These are phyloP conservation scores for Gracilaria domingensis DNA, from an alignment of 23 red algal species.

Conservation along the genomic window DNA sequence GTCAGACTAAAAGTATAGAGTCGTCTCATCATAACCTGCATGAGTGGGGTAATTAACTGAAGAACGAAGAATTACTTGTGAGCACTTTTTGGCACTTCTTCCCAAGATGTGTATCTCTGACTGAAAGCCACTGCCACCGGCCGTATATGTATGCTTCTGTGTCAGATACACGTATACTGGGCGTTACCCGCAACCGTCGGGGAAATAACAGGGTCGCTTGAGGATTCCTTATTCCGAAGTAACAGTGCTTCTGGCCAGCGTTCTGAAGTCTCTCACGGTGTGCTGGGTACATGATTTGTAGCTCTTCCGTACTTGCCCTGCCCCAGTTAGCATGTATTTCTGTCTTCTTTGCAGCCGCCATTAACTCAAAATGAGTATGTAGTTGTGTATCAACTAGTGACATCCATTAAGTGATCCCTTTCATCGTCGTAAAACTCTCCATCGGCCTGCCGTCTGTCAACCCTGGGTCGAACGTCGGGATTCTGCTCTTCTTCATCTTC, in stretches of 20 bases:
- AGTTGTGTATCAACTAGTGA: neutral
- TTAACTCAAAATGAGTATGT: neutral
- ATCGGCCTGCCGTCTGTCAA: conserved; percentile 51
- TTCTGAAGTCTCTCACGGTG: too few relatives aligned
- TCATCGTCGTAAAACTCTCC: conserved; percentile 73
- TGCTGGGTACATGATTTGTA: neutral
- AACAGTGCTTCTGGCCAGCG: too few relatives aligned
- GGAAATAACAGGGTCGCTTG: neutral
- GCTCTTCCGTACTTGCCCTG: neutral
- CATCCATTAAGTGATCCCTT: conserved; percentile 62
- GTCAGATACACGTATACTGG: neutral
- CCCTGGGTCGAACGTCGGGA: conserved; percentile 44
- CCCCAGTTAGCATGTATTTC: conserved; percentile 1
- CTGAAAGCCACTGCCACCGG: neutral
- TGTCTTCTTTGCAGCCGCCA: neutral
- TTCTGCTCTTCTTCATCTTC: conserved; percentile 82
- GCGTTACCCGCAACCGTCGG: neutral
- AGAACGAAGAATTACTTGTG: neutral
- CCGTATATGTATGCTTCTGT: too few relatives aligned
- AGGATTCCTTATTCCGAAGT: too few relatives aligned
- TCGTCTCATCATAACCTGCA: neutral
- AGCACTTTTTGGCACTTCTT: neutral
- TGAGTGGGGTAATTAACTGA: neutral
- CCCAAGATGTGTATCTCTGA: neutral
- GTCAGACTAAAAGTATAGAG: neutral